Conservation (phyloP, 768 basidiomycete species). For the Amanita muscaria region DNA sequence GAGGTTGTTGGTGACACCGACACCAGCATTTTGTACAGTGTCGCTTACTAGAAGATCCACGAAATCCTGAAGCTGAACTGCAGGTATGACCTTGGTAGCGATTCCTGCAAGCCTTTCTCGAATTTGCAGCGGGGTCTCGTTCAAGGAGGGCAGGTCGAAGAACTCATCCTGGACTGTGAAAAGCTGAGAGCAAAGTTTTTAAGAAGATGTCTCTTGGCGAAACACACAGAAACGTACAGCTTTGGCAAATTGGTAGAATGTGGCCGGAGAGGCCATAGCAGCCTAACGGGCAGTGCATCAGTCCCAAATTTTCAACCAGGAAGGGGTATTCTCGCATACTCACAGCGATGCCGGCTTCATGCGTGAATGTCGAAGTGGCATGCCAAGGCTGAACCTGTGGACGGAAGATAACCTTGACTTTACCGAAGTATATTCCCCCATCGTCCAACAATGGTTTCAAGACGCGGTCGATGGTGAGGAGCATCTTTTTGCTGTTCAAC, state of each 20-base stretch:
- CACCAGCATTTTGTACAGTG: constrained; percentile 65
- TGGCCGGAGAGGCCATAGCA: constrained; percentile 58
- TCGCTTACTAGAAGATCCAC: constrained; percentile 56
- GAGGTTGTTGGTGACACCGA: constrained; percentile 74
- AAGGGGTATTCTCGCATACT: constrained; percentile 12
- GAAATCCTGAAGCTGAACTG: constrained; percentile 42
- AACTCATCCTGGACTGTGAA: constrained; percentile 72
- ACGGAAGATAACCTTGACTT: constrained; percentile 66
- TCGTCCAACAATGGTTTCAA: constrained; percentile 50
- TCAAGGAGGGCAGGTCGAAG: constrained; percentile 67
- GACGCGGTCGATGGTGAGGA: constrained; percentile 47
- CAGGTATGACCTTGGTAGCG: constrained; percentile 44
- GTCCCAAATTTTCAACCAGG: not conserved
- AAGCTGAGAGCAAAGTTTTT: constrained; percentile 36
- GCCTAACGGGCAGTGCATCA: constrained; percentile 33
- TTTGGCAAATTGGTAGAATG: constrained; percentile 73
- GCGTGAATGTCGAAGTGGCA: constrained; percentile 58
- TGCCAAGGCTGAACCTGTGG: constrained; percentile 80
- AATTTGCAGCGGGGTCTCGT: constrained; percentile 59
- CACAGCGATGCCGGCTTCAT: constrained; percentile 80
- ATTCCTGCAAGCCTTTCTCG: constrained; percentile 64
- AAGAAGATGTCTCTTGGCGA: not conserved
- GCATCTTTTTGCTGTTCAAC: too few species aligned
- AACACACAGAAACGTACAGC: constrained; percentile 31
- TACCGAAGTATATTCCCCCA: constrained; percentile 59